A percentile compares a stretch with the other conserved stretches of the same genome.
Conservation (phyloP, 139 green algal species). For the Micromonas pusilla region DNA sequence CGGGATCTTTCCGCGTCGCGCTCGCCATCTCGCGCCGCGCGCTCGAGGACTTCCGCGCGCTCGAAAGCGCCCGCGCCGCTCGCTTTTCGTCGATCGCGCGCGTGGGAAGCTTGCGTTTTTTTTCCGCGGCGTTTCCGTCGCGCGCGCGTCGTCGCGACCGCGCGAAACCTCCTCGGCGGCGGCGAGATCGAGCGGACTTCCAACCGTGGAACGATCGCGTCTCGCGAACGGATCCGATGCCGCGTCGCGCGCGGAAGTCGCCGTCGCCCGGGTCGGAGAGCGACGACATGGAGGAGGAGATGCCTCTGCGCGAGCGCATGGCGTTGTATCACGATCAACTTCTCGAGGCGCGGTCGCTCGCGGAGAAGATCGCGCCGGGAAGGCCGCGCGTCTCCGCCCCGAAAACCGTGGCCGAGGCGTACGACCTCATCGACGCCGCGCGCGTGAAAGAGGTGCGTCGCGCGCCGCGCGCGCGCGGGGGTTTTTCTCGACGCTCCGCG, state of each 20-base stretch:
- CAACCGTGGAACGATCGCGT: no score
- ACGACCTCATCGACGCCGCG: background rate
- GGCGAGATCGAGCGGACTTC: no score
- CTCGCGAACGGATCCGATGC: background rate
- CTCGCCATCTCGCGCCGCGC: background rate
- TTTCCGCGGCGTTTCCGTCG: no score
- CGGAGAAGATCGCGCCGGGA: background rate
- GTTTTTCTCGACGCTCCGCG: no score
- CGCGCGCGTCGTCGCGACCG: no score
- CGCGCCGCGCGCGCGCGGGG: no score
- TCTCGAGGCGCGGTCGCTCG: background rate
- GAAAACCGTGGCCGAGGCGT: constrained; percentile 4
- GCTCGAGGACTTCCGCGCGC: background rate
- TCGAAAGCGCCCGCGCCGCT: background rate
- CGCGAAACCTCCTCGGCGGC: no score
- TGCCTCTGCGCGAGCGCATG: background rate
- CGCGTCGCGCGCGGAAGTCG: background rate
- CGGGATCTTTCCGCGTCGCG: background rate
- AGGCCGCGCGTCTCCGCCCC: background rate
- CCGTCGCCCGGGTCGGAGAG: background rate
- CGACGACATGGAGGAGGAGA: background rate
- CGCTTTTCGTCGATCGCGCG: background rate
- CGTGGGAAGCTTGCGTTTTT: no score
- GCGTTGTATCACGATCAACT: background rate
- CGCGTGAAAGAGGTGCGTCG: background rate